A percentile compares a stretch with the other conserved stretches of the same genome.
phyloP scores from a whole-genome alignment of 129 eudicot genomes.

The Smallanthus sonchifolius region DNA sequence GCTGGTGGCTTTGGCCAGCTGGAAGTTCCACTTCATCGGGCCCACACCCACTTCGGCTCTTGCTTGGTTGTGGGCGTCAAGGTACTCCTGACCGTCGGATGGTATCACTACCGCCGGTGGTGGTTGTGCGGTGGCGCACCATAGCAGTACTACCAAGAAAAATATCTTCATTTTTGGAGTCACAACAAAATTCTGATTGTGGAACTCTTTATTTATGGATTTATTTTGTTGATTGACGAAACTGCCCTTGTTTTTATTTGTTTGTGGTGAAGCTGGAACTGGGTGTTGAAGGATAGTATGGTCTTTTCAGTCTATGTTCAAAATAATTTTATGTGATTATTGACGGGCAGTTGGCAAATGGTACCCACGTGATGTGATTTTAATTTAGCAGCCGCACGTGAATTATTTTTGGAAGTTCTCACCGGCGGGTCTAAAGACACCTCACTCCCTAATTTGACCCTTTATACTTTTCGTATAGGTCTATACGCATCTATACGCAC shows the following conservation, averaged over 20 bases:
- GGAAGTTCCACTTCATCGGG: constrained; percentile 61
- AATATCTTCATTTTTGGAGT: constrained; percentile 31
- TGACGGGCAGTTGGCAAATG: constrained; percentile 46
- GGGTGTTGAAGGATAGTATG: neutral
- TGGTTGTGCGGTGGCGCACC: constrained; percentile 35
- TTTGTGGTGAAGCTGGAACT: neutral
- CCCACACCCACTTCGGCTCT: constrained; percentile 62
- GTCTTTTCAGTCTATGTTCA: neutral
- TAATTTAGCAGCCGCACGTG: constrained; percentile 35
- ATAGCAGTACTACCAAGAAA: constrained; percentile 14
- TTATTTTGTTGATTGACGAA: constrained; percentile 13
- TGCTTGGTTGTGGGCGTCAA: constrained; percentile 69
- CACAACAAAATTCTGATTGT: neutral
- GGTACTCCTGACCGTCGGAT: constrained; percentile 46
- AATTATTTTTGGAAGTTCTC: constrained; percentile 21
- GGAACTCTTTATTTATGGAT: constrained; percentile 12
- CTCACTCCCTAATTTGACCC: too few species aligned
- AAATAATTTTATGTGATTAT: constrained; percentile 9
- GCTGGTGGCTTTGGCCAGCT: constrained; percentile 63
- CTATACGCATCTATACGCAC: too few species aligned
- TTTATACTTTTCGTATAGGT: too few species aligned
- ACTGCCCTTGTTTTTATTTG: neutral
- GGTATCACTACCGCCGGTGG: constrained; percentile 31
- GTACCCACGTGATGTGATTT: constrained; percentile 41
- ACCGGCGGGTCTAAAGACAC: neutral